These are phyloP conservation scores for Pythium periplocum DNA, from an alignment of 352 stramenopile species.

Conservation along the genomic window DNA sequence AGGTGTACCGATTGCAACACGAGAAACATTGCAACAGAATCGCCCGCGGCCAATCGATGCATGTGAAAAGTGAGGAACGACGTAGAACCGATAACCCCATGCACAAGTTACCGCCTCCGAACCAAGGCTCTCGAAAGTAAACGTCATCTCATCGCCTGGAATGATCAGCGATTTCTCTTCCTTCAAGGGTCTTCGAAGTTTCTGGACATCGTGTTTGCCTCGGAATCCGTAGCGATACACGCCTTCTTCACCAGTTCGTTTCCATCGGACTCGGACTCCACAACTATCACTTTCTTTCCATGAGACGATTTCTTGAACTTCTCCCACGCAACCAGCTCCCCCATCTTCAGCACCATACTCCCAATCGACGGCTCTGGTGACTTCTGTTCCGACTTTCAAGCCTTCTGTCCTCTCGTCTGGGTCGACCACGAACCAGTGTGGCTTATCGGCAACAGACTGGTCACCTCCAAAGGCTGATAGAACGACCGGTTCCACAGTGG, in stretches of 20 bases:
- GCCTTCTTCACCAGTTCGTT: constrained; percentile 21
- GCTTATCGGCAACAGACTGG: too few species aligned
- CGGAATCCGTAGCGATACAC: constrained; percentile 67
- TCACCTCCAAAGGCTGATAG: too few species aligned
- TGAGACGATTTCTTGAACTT: constrained; percentile 44
- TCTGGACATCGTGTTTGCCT: constrained; percentile 54
- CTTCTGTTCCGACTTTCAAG: constrained; percentile 26
- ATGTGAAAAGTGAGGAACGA: constrained; percentile 62
- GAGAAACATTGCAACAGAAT: constrained; percentile 26
- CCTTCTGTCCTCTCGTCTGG: too few species aligned
- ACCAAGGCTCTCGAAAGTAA: constrained; percentile 14
- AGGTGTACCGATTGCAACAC: constrained; percentile 3
- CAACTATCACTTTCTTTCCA: constrained; percentile 45
- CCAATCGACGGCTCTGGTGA: constrained; percentile 31
- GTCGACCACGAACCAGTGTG: too few species aligned
- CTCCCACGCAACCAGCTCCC: constrained; percentile 43
- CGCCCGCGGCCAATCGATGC: constrained; percentile 43
- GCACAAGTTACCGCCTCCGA: too few species aligned
- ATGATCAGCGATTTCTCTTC: constrained; percentile 39
- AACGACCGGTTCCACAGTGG: too few species aligned
- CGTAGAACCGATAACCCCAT: constrained; percentile 73
- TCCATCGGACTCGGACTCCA: constrained; percentile 60
- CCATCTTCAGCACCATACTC: constrained; percentile 73
- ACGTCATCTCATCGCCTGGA: constrained; percentile 33
- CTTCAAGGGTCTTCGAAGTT: constrained; percentile 11